Evolutionary conservation across 352 stramenopile species (phyloP).

Genomic region (Thalassiosira hispida): DNA sequence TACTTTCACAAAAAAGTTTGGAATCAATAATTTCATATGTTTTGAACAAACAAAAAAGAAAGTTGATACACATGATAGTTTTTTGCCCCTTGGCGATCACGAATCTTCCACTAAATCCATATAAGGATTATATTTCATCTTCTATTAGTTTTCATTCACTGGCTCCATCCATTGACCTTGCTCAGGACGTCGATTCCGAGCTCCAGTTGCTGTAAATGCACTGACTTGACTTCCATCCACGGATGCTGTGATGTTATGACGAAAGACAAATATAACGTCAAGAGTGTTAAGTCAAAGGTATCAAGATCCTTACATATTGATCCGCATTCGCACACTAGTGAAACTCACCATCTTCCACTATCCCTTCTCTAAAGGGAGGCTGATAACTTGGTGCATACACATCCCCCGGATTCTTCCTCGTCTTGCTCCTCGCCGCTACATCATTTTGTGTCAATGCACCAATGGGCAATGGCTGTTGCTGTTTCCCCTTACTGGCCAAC

Average conservation of each 20-base stretch:
- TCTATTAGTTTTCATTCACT: slow-evolving; percentile 36
- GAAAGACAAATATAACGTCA: background rate
- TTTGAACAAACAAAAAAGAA: too few species aligned
- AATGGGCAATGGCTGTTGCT: background rate
- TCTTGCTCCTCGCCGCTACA: slow-evolving; percentile 6
- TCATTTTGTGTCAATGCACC: slow-evolving; percentile 9
- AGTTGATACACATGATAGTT: too few species aligned
- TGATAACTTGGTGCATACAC: slow-evolving; percentile 11
- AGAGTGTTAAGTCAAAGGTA: background rate
- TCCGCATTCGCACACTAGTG: too few species aligned
- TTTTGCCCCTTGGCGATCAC: too few species aligned
- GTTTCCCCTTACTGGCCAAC: slow-evolving; percentile 54
- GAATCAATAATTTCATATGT: too few species aligned
- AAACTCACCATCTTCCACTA: slow-evolving; percentile 58
- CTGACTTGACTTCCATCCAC: slow-evolving; percentile 50
- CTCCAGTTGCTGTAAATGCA: slow-evolving; percentile 28
- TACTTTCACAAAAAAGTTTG: too few species aligned
- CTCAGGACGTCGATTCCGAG: slow-evolving; percentile 25
- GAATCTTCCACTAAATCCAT: too few species aligned
- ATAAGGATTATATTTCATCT: too few species aligned
- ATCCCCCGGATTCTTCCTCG: slow-evolving; percentile 1
- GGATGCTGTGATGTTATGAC: slow-evolving; percentile 10
- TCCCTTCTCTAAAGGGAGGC: slow-evolving; percentile 12
- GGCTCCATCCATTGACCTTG: slow-evolving; percentile 55
- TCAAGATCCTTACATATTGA: too few species aligned